phyloP scores from a whole-genome alignment of 202 grass and related monocot genomes.

The Hordeum pubiflorum region DNA sequence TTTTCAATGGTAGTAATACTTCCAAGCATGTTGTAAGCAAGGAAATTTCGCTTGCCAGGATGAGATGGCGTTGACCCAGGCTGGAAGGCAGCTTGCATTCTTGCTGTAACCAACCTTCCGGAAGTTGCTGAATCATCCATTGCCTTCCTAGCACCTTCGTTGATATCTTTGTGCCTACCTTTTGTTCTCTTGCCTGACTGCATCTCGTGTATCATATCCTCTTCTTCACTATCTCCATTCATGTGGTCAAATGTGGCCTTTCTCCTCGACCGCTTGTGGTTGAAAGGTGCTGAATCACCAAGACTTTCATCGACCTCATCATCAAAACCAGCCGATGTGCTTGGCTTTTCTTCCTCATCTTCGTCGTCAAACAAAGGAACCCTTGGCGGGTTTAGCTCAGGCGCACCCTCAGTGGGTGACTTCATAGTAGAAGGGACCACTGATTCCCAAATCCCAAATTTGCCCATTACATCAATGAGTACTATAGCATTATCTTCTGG shows the following conservation, averaged over 20 bases:
- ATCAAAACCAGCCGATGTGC: constrained; percentile 60
- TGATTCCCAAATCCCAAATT: constrained; percentile 81
- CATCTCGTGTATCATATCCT: constrained; percentile 45
- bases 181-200: constrained; percentile 56
- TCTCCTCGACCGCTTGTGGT: constrained; percentile 50
- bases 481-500: constrained; percentile 68
- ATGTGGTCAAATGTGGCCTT: constrained; percentile 25
- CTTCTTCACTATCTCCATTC: constrained; percentile 57
- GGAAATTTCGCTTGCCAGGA: constrained; percentile 64
- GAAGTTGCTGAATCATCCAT: constrained; percentile 50
- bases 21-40: constrained; percentile 88
- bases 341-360: constrained; percentile 49
- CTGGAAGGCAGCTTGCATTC: constrained; percentile 80
- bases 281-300: constrained; percentile 40
- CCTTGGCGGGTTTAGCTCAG: constrained; percentile 31
- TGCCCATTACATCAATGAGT: constrained; percentile 58
- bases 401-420: constrained; percentile 60
- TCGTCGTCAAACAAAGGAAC: constrained; percentile 69
- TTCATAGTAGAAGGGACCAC: constrained; percentile 63
- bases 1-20: constrained; percentile 85
- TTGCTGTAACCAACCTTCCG: constrained; percentile 28
- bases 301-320: constrained; percentile 56
- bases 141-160: constrained; percentile 12
- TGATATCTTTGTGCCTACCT: constrained; percentile 34
- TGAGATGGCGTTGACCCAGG: constrained; percentile 68